Evolutionary conservation across 352 stramenopile genomes (phyloP).

Genomic region (Phytophthora agathidicida): DNA sequence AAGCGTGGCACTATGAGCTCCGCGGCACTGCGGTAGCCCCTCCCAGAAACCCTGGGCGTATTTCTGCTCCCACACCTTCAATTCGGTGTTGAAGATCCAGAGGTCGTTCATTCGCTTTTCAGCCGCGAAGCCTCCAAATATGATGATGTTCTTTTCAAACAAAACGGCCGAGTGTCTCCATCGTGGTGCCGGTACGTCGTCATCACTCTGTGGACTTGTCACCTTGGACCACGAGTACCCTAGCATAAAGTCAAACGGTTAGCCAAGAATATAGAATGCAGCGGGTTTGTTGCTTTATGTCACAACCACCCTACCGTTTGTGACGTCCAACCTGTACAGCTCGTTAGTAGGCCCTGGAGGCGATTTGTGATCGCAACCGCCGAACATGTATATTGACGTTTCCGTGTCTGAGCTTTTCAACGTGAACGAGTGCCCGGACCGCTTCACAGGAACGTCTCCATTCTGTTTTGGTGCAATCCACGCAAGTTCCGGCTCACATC

Average conservation of each 20-base stretch:
- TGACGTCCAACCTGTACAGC: slow-evolving; percentile 94
- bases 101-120: slow-evolving; percentile 96
- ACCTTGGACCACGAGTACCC: slow-evolving; percentile 80
- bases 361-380: slow-evolving; percentile 91
- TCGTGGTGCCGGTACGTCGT: slow-evolving; percentile 70
- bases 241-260: slow-evolving; percentile 15
- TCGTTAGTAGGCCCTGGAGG: slow-evolving; percentile 94
- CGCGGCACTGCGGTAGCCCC: slow-evolving; percentile 89
- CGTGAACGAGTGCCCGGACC: slow-evolving; percentile 96
- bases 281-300: neutral
- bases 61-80: slow-evolving; percentile 94
- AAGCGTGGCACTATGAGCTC: slow-evolving; percentile 91
- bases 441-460: slow-evolving; percentile 93
- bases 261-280: neutral
- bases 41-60: slow-evolving; percentile 89
- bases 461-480: slow-evolving; percentile 92
- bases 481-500: slow-evolving; percentile 86
- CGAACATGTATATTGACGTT: slow-evolving; percentile 83
- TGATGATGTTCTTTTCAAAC: slow-evolving; percentile 87
- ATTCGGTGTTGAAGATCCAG: slow-evolving; percentile 95
- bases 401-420: slow-evolving; percentile 77
- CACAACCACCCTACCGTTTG: slow-evolving; percentile 56
- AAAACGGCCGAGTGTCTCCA: slow-evolving; percentile 89
- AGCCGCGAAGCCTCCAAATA: slow-evolving; percentile 95
- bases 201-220: slow-evolving; percentile 34